These are phyloP conservation scores for Eucalyptus grandis DNA, from an alignment of 345 rosid species.

Conservation along the genomic window DNA sequence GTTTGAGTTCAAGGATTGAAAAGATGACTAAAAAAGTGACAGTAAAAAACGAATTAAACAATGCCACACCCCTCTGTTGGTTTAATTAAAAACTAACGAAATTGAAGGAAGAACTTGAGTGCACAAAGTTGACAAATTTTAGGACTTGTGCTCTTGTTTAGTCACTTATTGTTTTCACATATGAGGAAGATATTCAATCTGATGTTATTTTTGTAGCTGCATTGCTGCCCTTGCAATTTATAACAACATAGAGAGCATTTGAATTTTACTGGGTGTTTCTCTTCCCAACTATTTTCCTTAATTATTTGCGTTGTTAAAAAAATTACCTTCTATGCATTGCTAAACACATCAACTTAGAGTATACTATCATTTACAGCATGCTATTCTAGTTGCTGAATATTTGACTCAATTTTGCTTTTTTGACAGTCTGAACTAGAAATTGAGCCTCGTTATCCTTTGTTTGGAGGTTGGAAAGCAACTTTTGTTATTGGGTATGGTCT, in stretches of 20 bases:
- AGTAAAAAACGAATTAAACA: not conserved
- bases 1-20: not conserved
- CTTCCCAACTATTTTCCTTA: not conserved
- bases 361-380: not conserved
- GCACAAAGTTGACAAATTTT: not conserved
- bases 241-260: not conserved
- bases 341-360: not conserved
- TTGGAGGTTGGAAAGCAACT: slow-evolving; percentile 99
- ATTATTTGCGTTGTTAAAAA: not conserved
- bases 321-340: not conserved
- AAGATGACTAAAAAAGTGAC: not conserved
- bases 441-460: slow-evolving; percentile 91
- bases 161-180: not conserved
- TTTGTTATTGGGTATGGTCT: slow-evolving; percentile 86
- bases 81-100: not conserved
- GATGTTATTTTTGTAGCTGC: not conserved
- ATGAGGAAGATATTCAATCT: not conserved
- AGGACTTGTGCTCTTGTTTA: not conserved
- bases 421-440: slow-evolving; percentile 92
- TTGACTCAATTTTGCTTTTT: not conserved
- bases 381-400: not conserved
- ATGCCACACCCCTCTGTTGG: not conserved
- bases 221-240: not conserved
- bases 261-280: not conserved
- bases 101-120: not conserved